Percentiles rank a stretch among this genome's conserved stretches.
phyloP scores from a whole-genome alignment of 371 early-diverging fungal genomes.

The Saksenaea vasiformis region DNA sequence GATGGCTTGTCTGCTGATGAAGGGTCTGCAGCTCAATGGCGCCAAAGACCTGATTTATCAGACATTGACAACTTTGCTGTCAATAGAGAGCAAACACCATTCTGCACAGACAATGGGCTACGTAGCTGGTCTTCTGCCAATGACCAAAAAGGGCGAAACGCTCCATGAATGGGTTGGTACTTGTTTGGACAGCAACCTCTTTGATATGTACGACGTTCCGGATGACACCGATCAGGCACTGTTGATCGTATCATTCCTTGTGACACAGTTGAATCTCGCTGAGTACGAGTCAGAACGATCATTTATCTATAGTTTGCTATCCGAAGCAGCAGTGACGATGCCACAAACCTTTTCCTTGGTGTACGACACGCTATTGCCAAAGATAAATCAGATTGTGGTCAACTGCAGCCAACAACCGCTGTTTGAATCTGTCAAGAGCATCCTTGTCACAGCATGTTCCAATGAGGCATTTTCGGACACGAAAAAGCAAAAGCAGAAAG shows the following conservation, averaged over 20 bases:
- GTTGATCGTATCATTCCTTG: conserved; percentile 75
- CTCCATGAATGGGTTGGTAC: conserved; percentile 61
- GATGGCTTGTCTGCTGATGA: conserved; percentile 77
- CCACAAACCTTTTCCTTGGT: conserved; percentile 78
- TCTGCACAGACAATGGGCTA: conserved; percentile 73
- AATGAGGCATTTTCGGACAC: conserved; percentile 56
- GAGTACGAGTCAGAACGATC: conserved; percentile 85
- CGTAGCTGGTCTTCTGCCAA: conserved; percentile 73
- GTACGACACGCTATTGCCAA: conserved; percentile 75
- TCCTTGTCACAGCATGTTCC: conserved; percentile 76
- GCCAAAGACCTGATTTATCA: conserved; percentile 75
- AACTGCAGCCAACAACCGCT: conserved; percentile 71
- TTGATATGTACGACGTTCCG: conserved; percentile 67
- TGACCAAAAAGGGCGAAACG: conserved; percentile 64
- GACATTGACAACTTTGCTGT: conserved; percentile 71
- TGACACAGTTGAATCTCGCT: conserved; percentile 79
- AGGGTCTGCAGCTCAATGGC: conserved; percentile 77
- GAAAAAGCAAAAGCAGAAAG: conserved; percentile 47
- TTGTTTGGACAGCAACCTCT: conserved; percentile 53
- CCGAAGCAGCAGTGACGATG: conserved; percentile 74
- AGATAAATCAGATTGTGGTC: conserved; percentile 75
- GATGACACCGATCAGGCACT: conserved; percentile 69
- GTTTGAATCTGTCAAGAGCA: conserved; percentile 75
- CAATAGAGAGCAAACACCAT: conserved; percentile 66
- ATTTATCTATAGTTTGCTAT: conserved; percentile 83